Percentiles rank a stretch among this genome's conserved stretches.
Conservation (phyloP, 805 yeast species). For the Candida insectorum region DNA sequence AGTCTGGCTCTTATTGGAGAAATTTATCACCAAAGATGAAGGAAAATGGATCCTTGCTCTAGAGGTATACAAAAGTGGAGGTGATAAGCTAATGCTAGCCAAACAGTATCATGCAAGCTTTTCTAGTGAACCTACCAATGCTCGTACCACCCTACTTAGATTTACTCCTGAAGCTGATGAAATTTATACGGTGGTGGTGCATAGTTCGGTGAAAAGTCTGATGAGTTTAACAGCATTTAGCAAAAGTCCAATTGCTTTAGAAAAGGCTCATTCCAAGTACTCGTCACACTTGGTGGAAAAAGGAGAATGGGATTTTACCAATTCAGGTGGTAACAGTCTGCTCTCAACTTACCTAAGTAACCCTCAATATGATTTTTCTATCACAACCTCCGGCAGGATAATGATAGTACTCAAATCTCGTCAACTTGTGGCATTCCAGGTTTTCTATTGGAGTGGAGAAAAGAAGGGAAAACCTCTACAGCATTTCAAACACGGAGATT, state of each 20-base stretch:
- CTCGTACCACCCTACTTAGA: slow-evolving; percentile 35
- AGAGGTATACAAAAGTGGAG: slow-evolving; percentile 22
- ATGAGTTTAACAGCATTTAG: slow-evolving; percentile 26
- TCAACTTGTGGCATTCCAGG: slow-evolving; percentile 38
- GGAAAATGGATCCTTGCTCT: slow-evolving; percentile 10
- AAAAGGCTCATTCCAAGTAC: slow-evolving; percentile 28
- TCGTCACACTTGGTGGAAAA: slow-evolving; percentile 15
- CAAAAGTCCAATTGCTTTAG: slow-evolving; percentile 17
- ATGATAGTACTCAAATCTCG: slow-evolving; percentile 16
- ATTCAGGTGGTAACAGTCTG: slow-evolving; percentile 56
- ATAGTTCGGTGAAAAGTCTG: slow-evolving; percentile 20
- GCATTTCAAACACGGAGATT: slow-evolving; percentile 23
- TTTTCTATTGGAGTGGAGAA: slow-evolving; percentile 37
- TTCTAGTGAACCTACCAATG: slow-evolving; percentile 27
- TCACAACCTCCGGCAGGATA: slow-evolving; percentile 13
- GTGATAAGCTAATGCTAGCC: slow-evolving; percentile 27
- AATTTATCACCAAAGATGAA: slow-evolving; percentile 4
- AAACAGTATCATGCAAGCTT: slow-evolving; percentile 19
- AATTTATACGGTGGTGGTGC: slow-evolving; percentile 25
- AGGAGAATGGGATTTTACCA: slow-evolving; percentile 45
- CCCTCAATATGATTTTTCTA: slow-evolving; percentile 47
- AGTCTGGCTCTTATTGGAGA: slow-evolving; percentile 49
- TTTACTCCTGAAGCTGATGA: slow-evolving; percentile 19
- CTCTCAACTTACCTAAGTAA: slow-evolving; percentile 45
- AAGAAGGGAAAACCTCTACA: slow-evolving; percentile 17